Conservation (phyloP, 176 grass and related monocot genomes). For the Juncus effusus region DNA sequence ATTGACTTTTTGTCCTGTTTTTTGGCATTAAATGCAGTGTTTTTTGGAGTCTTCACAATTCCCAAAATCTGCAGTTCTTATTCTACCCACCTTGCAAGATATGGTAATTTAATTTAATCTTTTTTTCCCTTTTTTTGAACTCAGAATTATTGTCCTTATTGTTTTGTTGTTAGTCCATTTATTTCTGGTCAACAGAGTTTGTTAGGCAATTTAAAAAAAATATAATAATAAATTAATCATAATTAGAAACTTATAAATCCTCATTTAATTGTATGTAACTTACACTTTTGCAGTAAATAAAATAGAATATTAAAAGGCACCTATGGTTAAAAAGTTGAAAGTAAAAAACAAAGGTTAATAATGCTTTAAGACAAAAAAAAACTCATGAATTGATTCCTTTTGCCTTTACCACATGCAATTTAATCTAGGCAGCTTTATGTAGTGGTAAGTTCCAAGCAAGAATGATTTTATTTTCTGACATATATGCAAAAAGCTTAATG, state of each 20-base stretch:
- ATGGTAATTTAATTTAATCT: conserved; percentile 46
- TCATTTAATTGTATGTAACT: background rate
- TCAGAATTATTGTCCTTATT: no score
- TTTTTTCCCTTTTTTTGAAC: background rate
- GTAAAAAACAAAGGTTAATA: conserved; percentile 16
- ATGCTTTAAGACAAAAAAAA: conserved; percentile 6
- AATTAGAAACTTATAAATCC: conserved; percentile 7
- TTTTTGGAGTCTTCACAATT: conserved; percentile 90
- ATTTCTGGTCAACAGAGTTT: no score
- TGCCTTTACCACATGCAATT: conserved; percentile 26
- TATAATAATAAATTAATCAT: background rate
- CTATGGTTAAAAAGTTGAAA: background rate
- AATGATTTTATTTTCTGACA: conserved; percentile 18
- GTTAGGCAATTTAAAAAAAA: no score
- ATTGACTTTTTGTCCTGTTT: conserved; percentile 24
- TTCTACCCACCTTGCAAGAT: conserved; percentile 78
- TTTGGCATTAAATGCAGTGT: conserved; percentile 48
- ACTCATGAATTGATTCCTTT: conserved; percentile 20
- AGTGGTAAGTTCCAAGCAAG: conserved; percentile 14
- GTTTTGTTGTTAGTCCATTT: no score
- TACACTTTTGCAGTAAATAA: background rate
- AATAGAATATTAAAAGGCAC: background rate
- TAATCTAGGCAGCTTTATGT: background rate
- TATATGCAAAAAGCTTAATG: background rate
- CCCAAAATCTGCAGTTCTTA: conserved; percentile 93